Percentiles rank a stretch among this genome's conserved stretches.
Evolutionary conservation across 228 moss, liverwort and hornwort species (phyloP).

Genomic region (Sphagnum magellanicum): DNA sequence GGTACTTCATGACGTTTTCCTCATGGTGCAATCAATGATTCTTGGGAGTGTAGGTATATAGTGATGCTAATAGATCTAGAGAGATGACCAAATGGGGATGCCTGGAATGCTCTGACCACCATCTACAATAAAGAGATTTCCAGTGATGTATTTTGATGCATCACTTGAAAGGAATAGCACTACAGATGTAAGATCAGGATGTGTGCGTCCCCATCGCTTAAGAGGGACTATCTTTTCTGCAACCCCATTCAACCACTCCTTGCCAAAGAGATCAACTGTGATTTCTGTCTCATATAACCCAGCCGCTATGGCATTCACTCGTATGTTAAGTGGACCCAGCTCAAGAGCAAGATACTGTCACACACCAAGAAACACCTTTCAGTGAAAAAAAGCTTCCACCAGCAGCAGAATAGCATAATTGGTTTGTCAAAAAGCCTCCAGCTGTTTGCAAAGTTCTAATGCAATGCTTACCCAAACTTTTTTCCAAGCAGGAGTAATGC

Average conservation of each 20-base stretch:
- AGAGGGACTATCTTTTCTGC: constrained; percentile 49
- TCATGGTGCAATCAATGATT: too few species aligned
- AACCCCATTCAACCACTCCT: constrained; percentile 47
- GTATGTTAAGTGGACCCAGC: constrained; percentile 64
- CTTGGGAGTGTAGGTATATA: too few species aligned
- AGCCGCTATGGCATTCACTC: constrained; percentile 65
- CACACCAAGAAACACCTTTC: neutral
- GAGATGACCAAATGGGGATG: constrained; percentile 78
- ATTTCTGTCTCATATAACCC: constrained; percentile 82
- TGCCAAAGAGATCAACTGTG: constrained; percentile 50
- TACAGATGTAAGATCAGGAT: constrained; percentile 73
- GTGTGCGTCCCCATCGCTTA: constrained; percentile 51
- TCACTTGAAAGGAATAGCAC: constrained; percentile 67
- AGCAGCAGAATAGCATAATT: neutral
- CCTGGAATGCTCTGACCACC: constrained; percentile 67
- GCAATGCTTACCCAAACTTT: too few species aligned
- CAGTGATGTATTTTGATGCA: constrained; percentile 62
- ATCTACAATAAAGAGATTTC: constrained; percentile 76
- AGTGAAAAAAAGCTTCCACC: neutral
- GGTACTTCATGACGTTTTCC: too few species aligned
- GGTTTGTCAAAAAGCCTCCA: too few species aligned
- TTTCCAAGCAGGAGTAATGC: too few species aligned
- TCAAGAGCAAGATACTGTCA: constrained; percentile 61
- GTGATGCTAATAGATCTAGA: constrained; percentile 1
- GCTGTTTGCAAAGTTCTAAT: too few species aligned